These are phyloP conservation scores for Apodospora peruviana DNA, from an alignment of 495 filamentous ascomycete species.

Conservation along the genomic window DNA sequence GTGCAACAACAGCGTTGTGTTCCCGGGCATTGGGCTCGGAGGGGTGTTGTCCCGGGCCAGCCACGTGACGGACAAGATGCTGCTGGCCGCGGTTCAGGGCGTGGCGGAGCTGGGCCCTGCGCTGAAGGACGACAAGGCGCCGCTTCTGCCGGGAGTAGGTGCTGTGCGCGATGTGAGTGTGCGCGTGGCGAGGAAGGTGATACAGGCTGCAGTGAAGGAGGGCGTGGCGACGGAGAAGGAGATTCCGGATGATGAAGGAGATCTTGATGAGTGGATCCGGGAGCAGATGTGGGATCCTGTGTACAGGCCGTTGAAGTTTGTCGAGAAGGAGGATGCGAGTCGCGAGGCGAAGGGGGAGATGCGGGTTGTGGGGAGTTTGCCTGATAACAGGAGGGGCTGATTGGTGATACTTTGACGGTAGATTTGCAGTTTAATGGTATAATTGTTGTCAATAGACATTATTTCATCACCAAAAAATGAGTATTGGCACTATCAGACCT, in stretches of 20 bases:
- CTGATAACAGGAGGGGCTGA: too few species aligned
- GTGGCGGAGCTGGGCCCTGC: constrained; percentile 68
- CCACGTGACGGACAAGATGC: constrained; percentile 68
- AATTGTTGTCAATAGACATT: too few species aligned
- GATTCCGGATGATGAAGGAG: constrained; percentile 53
- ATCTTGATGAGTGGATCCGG: constrained; percentile 73
- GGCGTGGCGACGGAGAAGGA: constrained; percentile 55
- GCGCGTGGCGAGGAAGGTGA: constrained; percentile 73
- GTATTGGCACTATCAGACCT: too few species aligned
- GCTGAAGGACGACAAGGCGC: constrained; percentile 39
- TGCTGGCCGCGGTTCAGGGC: constrained; percentile 71
- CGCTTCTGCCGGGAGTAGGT: constrained; percentile 71
- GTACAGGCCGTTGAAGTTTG: constrained; percentile 60
- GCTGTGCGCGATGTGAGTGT: constrained; percentile 72
- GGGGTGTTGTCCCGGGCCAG: constrained; percentile 60
- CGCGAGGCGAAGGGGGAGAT: constrained; percentile 56
- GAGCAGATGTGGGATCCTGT: constrained; percentile 87
- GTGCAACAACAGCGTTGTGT: constrained; percentile 87
- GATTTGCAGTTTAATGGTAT: too few species aligned
- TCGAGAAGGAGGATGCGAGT: constrained; percentile 44
- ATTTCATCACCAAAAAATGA: too few species aligned
- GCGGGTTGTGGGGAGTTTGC: constrained; percentile 39
- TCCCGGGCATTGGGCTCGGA: constrained; percentile 81
- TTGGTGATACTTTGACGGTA: too few species aligned
- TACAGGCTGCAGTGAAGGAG: constrained; percentile 63